Evolutionary conservation across 2,329 filamentous ascomycete species (phyloP).

Genomic region (Septoria petroselini): DNA sequence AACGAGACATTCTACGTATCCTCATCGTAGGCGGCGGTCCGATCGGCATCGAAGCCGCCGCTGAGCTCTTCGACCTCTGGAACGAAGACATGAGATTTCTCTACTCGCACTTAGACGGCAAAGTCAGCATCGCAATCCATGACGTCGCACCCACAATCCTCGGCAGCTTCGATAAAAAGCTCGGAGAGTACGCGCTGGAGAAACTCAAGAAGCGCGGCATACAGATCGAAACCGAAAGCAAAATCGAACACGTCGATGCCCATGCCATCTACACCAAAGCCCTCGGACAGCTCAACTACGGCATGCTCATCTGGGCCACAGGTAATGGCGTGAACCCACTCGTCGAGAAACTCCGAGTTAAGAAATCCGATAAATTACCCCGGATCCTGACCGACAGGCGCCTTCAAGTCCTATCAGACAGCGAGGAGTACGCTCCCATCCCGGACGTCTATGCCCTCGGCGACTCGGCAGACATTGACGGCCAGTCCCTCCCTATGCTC

Average conservation of each 20-base stretch:
- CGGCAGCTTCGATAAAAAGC: slow-evolving; percentile 42
- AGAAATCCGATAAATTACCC: slow-evolving; percentile 37
- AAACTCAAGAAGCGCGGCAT: slow-evolving; percentile 40
- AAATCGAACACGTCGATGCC: slow-evolving; percentile 40
- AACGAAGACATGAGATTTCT: slow-evolving; percentile 40
- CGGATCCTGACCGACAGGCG: slow-evolving; percentile 39
- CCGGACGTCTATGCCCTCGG: slow-evolving; percentile 38
- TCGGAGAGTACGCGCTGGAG: slow-evolving; percentile 44
- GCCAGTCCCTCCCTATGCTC: slow-evolving; percentile 37
- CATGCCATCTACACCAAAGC: slow-evolving; percentile 40
- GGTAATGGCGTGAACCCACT: slow-evolving; percentile 39
- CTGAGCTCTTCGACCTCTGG: slow-evolving; percentile 46
- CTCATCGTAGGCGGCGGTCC: slow-evolving; percentile 45
- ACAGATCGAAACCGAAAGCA: slow-evolving; percentile 40
- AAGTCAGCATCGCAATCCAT: slow-evolving; percentile 44
- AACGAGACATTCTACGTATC: slow-evolving; percentile 40
- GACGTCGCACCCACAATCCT: slow-evolving; percentile 46
- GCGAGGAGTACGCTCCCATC: slow-evolving; percentile 30
- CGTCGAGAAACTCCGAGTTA: slow-evolving; percentile 37
- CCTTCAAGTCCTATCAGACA: slow-evolving; percentile 31
- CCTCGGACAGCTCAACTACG: slow-evolving; percentile 38
- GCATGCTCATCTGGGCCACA: slow-evolving; percentile 43
- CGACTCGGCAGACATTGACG: slow-evolving; percentile 43
- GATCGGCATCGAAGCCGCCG: slow-evolving; percentile 45
- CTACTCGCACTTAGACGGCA: slow-evolving; percentile 43